Percentiles rank a stretch among this genome's conserved stretches.
Evolutionary conservation across 2,329 filamentous ascomycete genomes (phyloP).

Genomic region (Aspergillus melleus): DNA sequence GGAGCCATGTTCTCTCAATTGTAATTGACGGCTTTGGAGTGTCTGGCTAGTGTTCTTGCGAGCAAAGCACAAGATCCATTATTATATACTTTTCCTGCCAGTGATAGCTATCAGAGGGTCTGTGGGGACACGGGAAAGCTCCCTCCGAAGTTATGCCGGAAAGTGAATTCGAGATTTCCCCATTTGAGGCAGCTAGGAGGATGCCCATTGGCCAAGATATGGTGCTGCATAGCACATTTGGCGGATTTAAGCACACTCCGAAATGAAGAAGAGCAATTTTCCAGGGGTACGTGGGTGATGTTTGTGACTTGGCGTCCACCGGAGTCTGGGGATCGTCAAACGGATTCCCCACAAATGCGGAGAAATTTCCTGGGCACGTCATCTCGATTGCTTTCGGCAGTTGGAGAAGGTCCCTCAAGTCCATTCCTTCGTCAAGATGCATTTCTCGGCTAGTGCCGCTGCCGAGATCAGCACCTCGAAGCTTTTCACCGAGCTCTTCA

Average conservation of each 20-base stretch:
- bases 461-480: background rate
- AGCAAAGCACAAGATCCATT: background rate
- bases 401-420: background rate
- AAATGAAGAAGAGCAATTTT: conserved; percentile 1
- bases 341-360: conserved; percentile 9
- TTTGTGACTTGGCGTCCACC: no score
- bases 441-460: conserved; percentile 4
- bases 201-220: background rate
- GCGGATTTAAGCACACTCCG: background rate
- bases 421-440: background rate
- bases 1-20: conserved; percentile 10
- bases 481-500: background rate
- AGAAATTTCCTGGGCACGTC: background rate
- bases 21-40: background rate
- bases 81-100: background rate
- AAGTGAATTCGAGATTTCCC: background rate
- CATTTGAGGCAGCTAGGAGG: background rate
- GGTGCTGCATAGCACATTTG: background rate
- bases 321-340: conserved; percentile 9
- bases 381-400: conserved; percentile 1
- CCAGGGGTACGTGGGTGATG: background rate
- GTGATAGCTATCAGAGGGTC: background rate
- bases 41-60: background rate
- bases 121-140: background rate
- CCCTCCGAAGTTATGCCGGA: conserved; percentile 7